Evolutionary conservation across 768 basidiomycete genomes (phyloP), one percentile per base, ranked within the genome.

Genomic region (Hortiboletus flavorubellus): DNA sequence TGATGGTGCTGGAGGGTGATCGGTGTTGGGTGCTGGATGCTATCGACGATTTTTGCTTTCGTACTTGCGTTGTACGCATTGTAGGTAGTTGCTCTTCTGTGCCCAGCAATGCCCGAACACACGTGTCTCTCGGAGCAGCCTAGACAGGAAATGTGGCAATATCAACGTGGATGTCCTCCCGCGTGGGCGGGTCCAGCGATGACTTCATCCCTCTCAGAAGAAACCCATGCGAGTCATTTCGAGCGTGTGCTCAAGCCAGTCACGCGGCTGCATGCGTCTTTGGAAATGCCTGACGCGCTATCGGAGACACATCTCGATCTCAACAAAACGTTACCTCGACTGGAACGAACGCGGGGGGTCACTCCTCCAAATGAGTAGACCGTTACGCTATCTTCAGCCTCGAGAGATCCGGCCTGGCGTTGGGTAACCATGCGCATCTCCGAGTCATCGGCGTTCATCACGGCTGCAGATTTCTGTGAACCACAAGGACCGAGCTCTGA

Each of bases 21-120:
- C 26, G 26, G 5, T 26, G 26, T 26, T 26, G 26, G 26, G 4
- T 31, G 37, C 29, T 48, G 46, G 41, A 52, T 44, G 46, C 4
- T 46, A 15, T 54, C n/a, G 46, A 49, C 18, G 16, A 33, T 16
- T 45, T 40, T 48, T 37, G 41, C 35, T 58, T 58, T 51, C 39
- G 23, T 47, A 38, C 16, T 39, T 42, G 12, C 8, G 30, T 42
- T 26, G 26, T 41, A 16, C 31, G 23, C 38, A 16, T 49, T 49
- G 47, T 56, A 48, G 31, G 26, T 37, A 53, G 15, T 47, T 46
- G 16, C 16, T 35, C 15, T 34, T 11, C 18, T 7, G 8, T 47
- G 31, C 51, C 39, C 37, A 12, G 30, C 44, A 38, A 46, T 15
- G 16, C 37, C 3, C 2, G 49, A 21, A 41, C 21, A 41, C 11